Evolutionary conservation across 2,329 filamentous ascomycete species (phyloP), one percentile per base, ranked within the genome.

Genomic region (Davidsoniella neocaledoniae): DNA sequence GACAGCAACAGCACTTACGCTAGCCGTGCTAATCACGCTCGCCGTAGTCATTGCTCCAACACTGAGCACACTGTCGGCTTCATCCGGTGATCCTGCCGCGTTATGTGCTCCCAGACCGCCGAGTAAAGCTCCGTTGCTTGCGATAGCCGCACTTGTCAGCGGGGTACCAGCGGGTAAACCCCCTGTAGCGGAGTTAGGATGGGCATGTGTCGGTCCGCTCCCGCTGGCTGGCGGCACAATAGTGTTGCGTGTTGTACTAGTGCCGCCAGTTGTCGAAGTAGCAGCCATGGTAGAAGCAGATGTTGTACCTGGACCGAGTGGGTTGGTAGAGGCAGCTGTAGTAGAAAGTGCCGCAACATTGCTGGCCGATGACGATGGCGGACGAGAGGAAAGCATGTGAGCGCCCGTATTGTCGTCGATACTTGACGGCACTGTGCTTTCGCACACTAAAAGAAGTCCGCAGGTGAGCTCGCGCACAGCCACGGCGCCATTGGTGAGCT

Each of bases 401-500:
- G 26, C 26, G 26, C 26, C 26, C 7, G 26, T 33, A 33, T 6
- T 33, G 8, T 33, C 26, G 26, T 33, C 26, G 10, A 10, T 33
- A 12, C 10, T 33, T 5, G 48, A 16, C 9, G 39, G 57, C 2
- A 66, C 58, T 1, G 72, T 67, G 0, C 76, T 76, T 39, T 80
- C 69, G 56, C 73, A 77, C 43, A 80, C 72, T 55, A 81, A 77
- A 37, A 81, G 64, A 43, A 81, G 66, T 16, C 75, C 75, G 60
- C 76, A 80, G 39, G 65, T 66, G 29, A 81, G 64, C 2, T 67
- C 66, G 9, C 75, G 67, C 50, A 81, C 74, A 17, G 79, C 70
- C 56, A 81, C 69, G 26, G 79, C 71, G 29, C 72, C 70, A 46
- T 68, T 74, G 26, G 68, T 67, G 45, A 81, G 70, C 62, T 81